Conservation (phyloP, 2,329 filamentous ascomycete species). For the Botrytis fragariae region DNA sequence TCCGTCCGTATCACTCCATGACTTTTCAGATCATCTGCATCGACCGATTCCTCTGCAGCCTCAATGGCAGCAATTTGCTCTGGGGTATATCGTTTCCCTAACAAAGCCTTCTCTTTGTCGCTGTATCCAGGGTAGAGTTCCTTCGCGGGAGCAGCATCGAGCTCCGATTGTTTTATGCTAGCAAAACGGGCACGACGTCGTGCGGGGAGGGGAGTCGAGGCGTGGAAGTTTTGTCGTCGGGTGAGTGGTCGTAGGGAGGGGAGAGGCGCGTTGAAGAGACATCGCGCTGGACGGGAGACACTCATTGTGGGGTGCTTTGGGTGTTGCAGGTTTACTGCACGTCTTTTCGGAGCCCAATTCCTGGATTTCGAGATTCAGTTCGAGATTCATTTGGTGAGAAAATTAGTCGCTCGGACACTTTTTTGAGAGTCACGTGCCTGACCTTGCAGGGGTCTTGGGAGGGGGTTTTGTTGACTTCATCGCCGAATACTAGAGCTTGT, state of each 20-base stretch:
- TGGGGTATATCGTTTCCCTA: conserved; percentile 70
- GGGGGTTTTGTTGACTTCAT: background rate
- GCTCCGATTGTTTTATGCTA: conserved; percentile 41
- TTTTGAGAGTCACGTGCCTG: background rate
- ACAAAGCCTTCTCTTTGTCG: conserved; percentile 58
- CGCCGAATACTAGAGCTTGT: too few species aligned
- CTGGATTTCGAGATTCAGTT: conserved; percentile 12
- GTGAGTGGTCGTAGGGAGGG: conserved; percentile 40
- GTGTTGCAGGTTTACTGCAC: conserved; percentile 24
- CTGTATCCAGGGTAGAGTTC: conserved; percentile 63
- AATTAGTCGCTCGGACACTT: conserved; percentile 19
- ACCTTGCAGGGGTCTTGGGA: background rate
- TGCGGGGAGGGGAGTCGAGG: conserved; percentile 41
- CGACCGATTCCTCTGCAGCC: conserved; percentile 75
- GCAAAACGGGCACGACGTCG: conserved; percentile 43
- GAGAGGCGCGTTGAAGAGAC: conserved; percentile 49
- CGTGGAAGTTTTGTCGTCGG: conserved; percentile 49
- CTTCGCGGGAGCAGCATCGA: conserved; percentile 37
- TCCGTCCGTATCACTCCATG: conserved; percentile 73
- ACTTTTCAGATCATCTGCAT: conserved; percentile 68
- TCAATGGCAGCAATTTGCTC: conserved; percentile 79
- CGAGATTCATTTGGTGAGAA: conserved; percentile 11
- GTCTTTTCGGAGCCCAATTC: conserved; percentile 31
- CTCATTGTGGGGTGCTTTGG: conserved; percentile 42
- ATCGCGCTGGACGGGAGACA: conserved; percentile 48